Base-by-base conservation (phyloP, 1,284 basidiomycete species). In the Puccinia polysora region DNA sequence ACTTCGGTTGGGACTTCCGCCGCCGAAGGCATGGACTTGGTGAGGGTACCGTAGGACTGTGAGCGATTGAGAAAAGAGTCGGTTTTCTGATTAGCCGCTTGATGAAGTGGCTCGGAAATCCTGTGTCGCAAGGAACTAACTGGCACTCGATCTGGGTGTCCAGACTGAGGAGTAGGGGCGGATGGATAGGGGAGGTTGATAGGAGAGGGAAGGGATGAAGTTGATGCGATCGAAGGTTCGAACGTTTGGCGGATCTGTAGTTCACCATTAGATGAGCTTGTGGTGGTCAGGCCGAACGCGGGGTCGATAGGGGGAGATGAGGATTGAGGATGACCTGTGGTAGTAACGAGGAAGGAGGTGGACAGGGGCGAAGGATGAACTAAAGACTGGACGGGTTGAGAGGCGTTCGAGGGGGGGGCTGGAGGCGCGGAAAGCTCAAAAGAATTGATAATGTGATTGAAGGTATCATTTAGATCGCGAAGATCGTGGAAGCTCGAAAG, bases 381-480 rank as follows among this genome's bases (percentile, higher is more conserved):
- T 15, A 53, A 58, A 40, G 65, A 47, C 18, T 28, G 49, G 12
- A 47, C 34, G 23, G 65, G 49, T 8, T 58, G 55, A 18, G 10
- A 49, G 32, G 28, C 25, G 38, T 30, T 2, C 28, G 60, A 63
- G n/a, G 60, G 45, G 25, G 58, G 38, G 34, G 2, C 12, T 20
- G 68, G 25, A 28, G 58, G 58, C 30, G 58, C 28, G 18, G 30
- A 20, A 40, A 59, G 55, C 23, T 56, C 65, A 14, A 69, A 69
- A 3, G 34, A 52, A 32, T 70, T 70, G 32, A 65, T 53, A 18
- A 65, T 23, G 28, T 55, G 52, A 52, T 38, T 38, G 20, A 65
- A 65, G 63, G 32, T 65, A 55, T 55, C 63, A 53, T 65, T 53
- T 10, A 65, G 50, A 28, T 65, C 49, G n/a, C 40, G 34, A 65